Evolutionary conservation across 495 filamentous ascomycete species (phyloP), one percentile per base, ranked within the genome.

Genomic region (Penicilliopsis zonata): DNA sequence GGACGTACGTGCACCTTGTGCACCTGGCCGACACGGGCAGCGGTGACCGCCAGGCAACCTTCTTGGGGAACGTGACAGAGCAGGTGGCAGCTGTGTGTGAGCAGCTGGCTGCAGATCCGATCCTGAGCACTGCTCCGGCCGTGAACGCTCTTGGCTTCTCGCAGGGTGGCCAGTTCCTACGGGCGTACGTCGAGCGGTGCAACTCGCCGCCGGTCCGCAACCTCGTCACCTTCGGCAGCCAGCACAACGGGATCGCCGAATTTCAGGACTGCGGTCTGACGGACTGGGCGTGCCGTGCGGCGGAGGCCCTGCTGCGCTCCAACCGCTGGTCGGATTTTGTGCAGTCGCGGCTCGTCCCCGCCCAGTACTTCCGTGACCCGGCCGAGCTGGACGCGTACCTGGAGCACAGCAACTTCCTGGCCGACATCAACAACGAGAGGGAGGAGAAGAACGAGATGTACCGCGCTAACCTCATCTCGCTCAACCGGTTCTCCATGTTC

Each of bases 341-440:
- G 13, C 90, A 98, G 65, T 59, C 57, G 30, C 69, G 64, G 16
- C 61, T 98, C 4, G 84, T 98, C 4, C 90, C 90, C 0, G 92
- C 92, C 31, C 90, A 99, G 60, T 99, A 99, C 55, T 96, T 79
- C 63, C 77, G 88, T 15, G 73, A 90, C 43, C 76, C 79, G 0
- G 61, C 55, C 2, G 70, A 85, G 39, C 53, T 83, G 34, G 78
- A 79, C 3, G 47, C 55, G 19, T 98, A 95, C 51, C 66, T 95
- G 12, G 76, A 82, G 45, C 40, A 78, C 50, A 90, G 83, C 49
- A 92, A 87, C 47, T 94, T 88, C 53, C 65, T 99, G n/a, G 90
- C 88, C n/a, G 88, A 96, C 53, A 78, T 96, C 55, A 99, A 99
- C 58, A 95, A 94, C 49, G 90, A 96, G 70, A 68, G 92, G 2